A percentile compares a stretch with the other conserved stretches of the same genome.
phyloP scores from a whole-genome alignment of 2,329 filamentous ascomycete species.

The Paecilomyces niveus region DNA sequence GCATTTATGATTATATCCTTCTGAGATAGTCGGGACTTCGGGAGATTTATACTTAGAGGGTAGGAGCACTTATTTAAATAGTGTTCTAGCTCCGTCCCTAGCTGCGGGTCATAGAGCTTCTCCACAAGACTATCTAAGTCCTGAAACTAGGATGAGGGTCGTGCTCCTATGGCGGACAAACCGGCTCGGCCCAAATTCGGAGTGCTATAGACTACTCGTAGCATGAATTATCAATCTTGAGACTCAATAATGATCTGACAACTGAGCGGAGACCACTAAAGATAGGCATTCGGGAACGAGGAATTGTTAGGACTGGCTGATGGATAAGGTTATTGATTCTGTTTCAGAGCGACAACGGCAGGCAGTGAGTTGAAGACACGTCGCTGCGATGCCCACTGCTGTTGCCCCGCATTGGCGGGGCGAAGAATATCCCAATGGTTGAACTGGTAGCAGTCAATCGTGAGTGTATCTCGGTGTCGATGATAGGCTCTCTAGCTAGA shows the following conservation, averaged over 20 bases:
- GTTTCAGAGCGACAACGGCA: not conserved
- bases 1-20: not conserved
- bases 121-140: not conserved
- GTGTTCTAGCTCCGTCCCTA: not conserved
- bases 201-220: not conserved
- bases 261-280: not conserved
- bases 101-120: not conserved
- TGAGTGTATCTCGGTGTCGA: not conserved
- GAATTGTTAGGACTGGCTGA: not conserved
- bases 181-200: not conserved
- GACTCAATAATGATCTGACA: not conserved
- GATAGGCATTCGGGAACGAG: not conserved
- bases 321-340: not conserved
- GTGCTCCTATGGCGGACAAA: not conserved
- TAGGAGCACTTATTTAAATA: not conserved
- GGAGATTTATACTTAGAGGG: not conserved
- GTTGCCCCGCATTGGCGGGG: not conserved
- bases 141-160: not conserved
- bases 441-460: not conserved
- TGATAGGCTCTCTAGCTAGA: not conserved
- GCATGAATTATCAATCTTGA: not conserved
- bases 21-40: not conserved
- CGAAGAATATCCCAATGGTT: not conserved
- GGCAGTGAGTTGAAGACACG: not conserved
- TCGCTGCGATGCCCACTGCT: not conserved